Percentiles rank a stretch among this genome's conserved stretches.
Conservation (phyloP, 139 green algal species). For the Tetradesmus obliquus region DNA sequence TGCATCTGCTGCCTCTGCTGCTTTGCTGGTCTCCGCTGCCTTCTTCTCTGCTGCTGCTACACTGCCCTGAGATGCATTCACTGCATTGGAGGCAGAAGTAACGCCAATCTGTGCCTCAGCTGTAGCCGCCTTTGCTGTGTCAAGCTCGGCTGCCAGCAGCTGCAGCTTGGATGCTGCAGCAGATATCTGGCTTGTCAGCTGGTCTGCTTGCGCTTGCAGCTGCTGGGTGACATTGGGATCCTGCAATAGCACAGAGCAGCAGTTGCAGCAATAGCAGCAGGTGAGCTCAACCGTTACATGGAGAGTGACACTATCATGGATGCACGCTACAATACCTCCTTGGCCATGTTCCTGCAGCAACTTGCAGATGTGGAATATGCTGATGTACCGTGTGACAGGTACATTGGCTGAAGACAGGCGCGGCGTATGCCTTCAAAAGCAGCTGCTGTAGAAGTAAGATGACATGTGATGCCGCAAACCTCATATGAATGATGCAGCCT, state of each 20-base stretch:
- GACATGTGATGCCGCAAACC: too few species aligned
- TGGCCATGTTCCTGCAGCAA: not conserved
- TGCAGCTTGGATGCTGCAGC: not conserved
- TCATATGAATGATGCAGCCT: too few species aligned
- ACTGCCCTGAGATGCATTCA: slow-evolving; percentile 3
- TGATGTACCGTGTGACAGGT: too few species aligned
- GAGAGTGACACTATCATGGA: too few species aligned
- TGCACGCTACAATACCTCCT: not conserved
- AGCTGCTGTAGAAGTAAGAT: too few species aligned
- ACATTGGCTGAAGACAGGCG: too few species aligned
- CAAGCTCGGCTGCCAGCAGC: not conserved
- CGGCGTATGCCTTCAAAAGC: too few species aligned
- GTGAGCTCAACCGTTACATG: not conserved
- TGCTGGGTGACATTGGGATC: slow-evolving; percentile 10
- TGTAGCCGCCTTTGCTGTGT: slow-evolving; percentile 1
- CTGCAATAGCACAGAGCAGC: not conserved
- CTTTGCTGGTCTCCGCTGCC: not conserved
- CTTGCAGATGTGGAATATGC: not conserved
- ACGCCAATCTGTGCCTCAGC: slow-evolving; percentile 9
- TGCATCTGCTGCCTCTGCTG: slow-evolving; percentile 12
- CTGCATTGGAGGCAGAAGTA: not conserved
- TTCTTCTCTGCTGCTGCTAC: not conserved
- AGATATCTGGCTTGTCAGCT: not conserved
- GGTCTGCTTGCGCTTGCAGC: not conserved
- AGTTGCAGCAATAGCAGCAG: not conserved